Evolutionary conservation across 768 basidiomycete genomes (phyloP).

Genomic region (Suillus discolor): DNA sequence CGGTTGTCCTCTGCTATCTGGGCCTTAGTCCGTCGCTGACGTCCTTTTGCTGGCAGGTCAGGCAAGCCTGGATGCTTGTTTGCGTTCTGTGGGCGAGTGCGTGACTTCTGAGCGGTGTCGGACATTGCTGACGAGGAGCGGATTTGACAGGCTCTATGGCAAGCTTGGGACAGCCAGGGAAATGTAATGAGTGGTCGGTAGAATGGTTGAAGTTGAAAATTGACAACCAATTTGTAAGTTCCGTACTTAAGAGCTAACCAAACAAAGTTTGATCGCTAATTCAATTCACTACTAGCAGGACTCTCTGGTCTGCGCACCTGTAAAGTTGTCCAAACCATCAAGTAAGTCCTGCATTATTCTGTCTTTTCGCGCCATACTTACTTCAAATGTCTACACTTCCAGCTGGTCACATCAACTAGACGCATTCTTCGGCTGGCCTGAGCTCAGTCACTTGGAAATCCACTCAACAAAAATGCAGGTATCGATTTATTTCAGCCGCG

Average conservation of each 20-base stretch:
- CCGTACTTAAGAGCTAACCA: not conserved
- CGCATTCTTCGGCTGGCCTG: not conserved
- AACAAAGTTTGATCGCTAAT: not conserved
- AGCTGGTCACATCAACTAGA: not conserved
- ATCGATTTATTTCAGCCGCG: not conserved
- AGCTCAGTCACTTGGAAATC: not conserved
- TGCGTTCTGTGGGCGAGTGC: conserved; percentile 4
- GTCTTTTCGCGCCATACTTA: not conserved
- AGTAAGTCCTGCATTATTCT: not conserved
- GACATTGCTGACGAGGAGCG: conserved; percentile 18
- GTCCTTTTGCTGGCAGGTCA: not conserved
- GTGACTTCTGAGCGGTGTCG: not conserved
- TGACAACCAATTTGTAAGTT: conserved; percentile 3
- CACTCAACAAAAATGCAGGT: not conserved
- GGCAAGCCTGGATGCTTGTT: conserved; percentile 12
- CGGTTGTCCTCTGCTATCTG: conserved; percentile 14
- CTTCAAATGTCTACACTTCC: not conserved
- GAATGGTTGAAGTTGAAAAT: conserved; percentile 2
- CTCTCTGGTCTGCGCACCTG: not conserved
- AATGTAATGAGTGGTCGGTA: not conserved
- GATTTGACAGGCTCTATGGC: not conserved
- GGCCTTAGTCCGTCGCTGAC: conserved; percentile 11
- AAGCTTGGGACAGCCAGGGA: not conserved
- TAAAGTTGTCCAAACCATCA: not conserved
- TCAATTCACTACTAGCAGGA: not conserved